A percentile compares a stretch with the other conserved stretches of the same genome.
Evolutionary conservation across 106 monocot genomes (phyloP).

Genomic region (Dendrobium nobile): DNA sequence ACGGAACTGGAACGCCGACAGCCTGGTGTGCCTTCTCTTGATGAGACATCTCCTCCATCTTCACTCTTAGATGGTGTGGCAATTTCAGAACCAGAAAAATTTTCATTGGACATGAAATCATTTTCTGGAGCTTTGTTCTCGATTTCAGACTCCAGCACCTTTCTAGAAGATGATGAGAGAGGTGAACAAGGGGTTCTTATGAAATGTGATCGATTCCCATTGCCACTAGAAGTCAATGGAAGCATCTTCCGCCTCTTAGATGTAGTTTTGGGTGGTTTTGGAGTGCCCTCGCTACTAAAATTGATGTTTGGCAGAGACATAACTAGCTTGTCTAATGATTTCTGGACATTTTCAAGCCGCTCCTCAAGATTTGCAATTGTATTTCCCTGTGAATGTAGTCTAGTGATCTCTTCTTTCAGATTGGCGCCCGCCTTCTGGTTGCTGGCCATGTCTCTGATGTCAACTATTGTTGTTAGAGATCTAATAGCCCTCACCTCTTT

Average conservation of each 20-base stretch:
- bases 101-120: constrained; percentile 17
- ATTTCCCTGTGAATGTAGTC: constrained; percentile 77
- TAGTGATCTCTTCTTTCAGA: constrained; percentile 79
- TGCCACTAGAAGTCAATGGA: constrained; percentile 48
- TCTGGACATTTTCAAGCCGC: constrained; percentile 90
- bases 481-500: constrained; percentile 63
- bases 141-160: constrained; percentile 32
- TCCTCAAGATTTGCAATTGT: constrained; percentile 79
- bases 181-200: constrained; percentile 89
- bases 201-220: constrained; percentile 37
- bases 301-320: constrained; percentile 61
- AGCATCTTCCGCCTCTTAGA: constrained; percentile 62
- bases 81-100: constrained; percentile 31
- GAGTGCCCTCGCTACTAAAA: constrained; percentile 12
- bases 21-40: constrained; percentile 73
- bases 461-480: constrained; percentile 38
- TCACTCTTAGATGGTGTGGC: constrained; percentile 65
- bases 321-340: constrained; percentile 81
- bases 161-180: constrained; percentile 41
- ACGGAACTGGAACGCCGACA: constrained; percentile 22
- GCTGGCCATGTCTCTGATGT: constrained; percentile 11
- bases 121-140: constrained; percentile 70
- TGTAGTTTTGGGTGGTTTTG: constrained; percentile 44
- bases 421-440: constrained; percentile 37
- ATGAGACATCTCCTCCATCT: constrained; percentile 53